These are phyloP conservation scores for Pseudocercospora musae DNA, from an alignment of 2,329 filamentous ascomycete genomes.

Conservation along the genomic window DNA sequence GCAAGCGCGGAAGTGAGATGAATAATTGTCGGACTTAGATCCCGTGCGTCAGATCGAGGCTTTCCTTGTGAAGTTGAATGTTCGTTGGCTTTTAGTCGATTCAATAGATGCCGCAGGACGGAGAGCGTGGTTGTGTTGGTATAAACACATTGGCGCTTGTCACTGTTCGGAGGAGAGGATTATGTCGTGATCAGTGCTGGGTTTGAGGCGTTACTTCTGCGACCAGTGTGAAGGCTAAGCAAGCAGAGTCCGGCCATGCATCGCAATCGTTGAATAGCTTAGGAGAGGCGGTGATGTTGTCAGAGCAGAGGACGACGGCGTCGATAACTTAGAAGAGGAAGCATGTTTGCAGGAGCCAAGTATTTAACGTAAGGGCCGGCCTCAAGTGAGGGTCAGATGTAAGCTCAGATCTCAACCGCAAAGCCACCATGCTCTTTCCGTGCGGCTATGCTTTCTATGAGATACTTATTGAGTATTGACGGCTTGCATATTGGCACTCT, in stretches of 20 bases:
- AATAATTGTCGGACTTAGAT: neutral
- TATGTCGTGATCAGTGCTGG: neutral
- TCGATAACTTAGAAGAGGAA: neutral
- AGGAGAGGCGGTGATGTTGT: neutral
- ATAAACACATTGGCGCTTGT: neutral
- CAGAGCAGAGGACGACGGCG: neutral
- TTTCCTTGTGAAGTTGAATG: neutral
- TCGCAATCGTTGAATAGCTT: neutral
- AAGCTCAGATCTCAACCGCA: neutral
- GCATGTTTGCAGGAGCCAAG: neutral
- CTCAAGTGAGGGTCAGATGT: neutral
- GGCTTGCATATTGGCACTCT: neutral
- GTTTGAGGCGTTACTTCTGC: neutral
- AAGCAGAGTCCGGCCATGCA: neutral
- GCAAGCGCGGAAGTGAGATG: neutral
- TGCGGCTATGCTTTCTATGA: neutral
- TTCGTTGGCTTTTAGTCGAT: neutral
- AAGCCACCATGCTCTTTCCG: neutral
- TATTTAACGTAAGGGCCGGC: neutral
- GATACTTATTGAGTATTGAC: neutral
- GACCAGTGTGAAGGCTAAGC: neutral
- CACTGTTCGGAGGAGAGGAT: neutral
- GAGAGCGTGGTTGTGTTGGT: neutral
- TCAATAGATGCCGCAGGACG: neutral
- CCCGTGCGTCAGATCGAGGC: neutral